Conservation (phyloP, 768 basidiomycete genomes). For the Termitomyces heimii region DNA sequence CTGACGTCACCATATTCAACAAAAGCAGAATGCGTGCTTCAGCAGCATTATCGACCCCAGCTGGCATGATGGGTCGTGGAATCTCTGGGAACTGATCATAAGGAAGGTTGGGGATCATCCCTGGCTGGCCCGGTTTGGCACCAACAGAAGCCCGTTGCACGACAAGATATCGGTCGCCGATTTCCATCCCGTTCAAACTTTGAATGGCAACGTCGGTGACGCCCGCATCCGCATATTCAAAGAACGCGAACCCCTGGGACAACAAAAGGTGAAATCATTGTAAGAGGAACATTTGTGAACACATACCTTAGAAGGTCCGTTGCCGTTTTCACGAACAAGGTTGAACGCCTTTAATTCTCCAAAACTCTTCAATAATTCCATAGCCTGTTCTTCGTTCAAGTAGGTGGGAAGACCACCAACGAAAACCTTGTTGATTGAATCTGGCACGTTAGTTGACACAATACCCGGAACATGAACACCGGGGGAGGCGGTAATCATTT, state of each 20-base stretch:
- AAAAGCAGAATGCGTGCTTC: slow-evolving; percentile 88
- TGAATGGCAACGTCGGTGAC: slow-evolving; percentile 96
- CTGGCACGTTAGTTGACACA: slow-evolving; percentile 94
- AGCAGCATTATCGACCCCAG: slow-evolving; percentile 51
- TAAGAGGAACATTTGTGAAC: not conserved
- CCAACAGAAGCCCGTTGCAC: slow-evolving; percentile 97
- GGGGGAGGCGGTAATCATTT: slow-evolving; percentile 43
- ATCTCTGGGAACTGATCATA: slow-evolving; percentile 81
- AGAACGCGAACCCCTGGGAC: slow-evolving; percentile 93
- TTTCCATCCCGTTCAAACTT: slow-evolving; percentile 95
- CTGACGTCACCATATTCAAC: slow-evolving; percentile 97
- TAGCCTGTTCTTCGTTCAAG: slow-evolving; percentile 96
- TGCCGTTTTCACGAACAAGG: slow-evolving; percentile 90
- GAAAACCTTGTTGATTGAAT: slow-evolving; percentile 97
- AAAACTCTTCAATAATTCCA: slow-evolving; percentile 95
- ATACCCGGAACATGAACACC: slow-evolving; percentile 88
- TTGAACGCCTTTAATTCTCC: slow-evolving; percentile 98
- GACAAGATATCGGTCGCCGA: slow-evolving; percentile 92
- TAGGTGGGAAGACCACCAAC: slow-evolving; percentile 95
- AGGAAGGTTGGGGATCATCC: slow-evolving; percentile 63
- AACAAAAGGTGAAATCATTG: slow-evolving; percentile 2
- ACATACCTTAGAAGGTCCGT: slow-evolving; percentile 78
- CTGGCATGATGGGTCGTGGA: slow-evolving; percentile 84
- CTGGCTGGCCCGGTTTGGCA: slow-evolving; percentile 66
- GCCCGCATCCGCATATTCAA: slow-evolving; percentile 87